A percentile compares a stretch with the other conserved stretches of the same genome.
Evolutionary conservation across 352 stramenopile genomes (phyloP).

Genomic region (Phytophthora niederhauseri): DNA sequence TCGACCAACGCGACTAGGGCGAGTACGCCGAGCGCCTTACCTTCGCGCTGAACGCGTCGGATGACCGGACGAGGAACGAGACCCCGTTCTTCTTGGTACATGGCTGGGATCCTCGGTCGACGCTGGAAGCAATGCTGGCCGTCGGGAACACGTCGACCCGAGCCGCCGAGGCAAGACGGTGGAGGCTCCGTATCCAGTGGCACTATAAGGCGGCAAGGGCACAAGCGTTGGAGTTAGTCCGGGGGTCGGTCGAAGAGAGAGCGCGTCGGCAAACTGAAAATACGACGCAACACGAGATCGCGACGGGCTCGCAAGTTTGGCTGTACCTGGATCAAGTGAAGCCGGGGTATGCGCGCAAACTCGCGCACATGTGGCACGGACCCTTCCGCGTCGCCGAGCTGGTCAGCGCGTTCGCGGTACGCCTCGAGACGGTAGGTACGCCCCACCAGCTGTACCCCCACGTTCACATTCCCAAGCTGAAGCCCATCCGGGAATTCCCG

Average conservation of each 20-base stretch:
- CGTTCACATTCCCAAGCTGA: background rate
- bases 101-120: background rate
- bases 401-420: no score
- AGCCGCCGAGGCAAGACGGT: background rate
- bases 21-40: constrained; percentile 19
- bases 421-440: background rate
- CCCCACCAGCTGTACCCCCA: background rate
- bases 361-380: no score
- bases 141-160: background rate
- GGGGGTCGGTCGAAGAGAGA: background rate
- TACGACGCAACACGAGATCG: background rate
- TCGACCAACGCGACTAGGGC: constrained; percentile 13
- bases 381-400: no score
- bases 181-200: background rate
- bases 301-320: background rate
- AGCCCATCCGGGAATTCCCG: background rate
- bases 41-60: constrained; percentile 11
- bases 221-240: background rate
- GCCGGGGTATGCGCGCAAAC: background rate
- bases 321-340: background rate
- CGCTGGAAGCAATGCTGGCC: background rate
- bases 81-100: background rate
- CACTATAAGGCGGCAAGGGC: background rate
- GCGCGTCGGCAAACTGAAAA: background rate
- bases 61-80: constrained; percentile 7